Conservation (phyloP, 768 basidiomycete genomes). For the Termitomyces bulborhizus region DNA sequence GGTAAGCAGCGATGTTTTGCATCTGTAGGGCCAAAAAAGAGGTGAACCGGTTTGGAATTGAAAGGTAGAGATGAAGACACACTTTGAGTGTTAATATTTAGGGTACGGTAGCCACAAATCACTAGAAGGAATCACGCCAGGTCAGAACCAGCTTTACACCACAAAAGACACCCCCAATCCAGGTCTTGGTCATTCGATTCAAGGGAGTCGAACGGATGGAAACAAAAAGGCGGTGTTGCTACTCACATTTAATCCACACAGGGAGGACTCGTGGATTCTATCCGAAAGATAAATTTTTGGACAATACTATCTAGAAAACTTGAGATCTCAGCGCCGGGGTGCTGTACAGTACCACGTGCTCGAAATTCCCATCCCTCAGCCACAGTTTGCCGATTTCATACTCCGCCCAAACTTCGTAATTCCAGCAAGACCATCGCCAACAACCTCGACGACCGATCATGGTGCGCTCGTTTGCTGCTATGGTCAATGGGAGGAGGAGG, state of each 20-base stretch:
- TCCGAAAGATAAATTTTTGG: constrained; percentile 41
- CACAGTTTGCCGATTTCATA: constrained; percentile 29
- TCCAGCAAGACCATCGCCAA: constrained; percentile 30
- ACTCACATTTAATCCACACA: constrained; percentile 78
- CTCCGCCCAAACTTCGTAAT: constrained; percentile 19
- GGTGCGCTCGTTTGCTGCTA: constrained; percentile 21
- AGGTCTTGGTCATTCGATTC: not conserved
- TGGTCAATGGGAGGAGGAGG: not conserved
- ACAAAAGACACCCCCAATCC: not conserved
- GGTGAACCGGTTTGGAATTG: not conserved
- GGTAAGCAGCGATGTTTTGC: constrained; percentile 93
- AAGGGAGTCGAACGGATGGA: not conserved
- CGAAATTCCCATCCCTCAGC: constrained; percentile 27
- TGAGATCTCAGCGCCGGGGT: constrained; percentile 18
- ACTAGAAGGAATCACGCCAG: constrained; percentile 30
- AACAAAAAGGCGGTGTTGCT: constrained; percentile 17
- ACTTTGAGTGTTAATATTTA: constrained; percentile 38
- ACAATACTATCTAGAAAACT: constrained; percentile 17
- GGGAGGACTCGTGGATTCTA: constrained; percentile 96
- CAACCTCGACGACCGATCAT: constrained; percentile 33
- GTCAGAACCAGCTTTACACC: constrained; percentile 1
- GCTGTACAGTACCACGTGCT: constrained; percentile 62
- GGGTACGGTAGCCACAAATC: constrained; percentile 89
- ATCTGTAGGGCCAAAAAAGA: constrained; percentile 39
- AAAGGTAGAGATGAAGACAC: constrained; percentile 9